Percentiles rank a stretch among this genome's conserved stretches.
Conservation (phyloP, 2,329 filamentous ascomycete species). For the Trichoderma cornu-damae region DNA sequence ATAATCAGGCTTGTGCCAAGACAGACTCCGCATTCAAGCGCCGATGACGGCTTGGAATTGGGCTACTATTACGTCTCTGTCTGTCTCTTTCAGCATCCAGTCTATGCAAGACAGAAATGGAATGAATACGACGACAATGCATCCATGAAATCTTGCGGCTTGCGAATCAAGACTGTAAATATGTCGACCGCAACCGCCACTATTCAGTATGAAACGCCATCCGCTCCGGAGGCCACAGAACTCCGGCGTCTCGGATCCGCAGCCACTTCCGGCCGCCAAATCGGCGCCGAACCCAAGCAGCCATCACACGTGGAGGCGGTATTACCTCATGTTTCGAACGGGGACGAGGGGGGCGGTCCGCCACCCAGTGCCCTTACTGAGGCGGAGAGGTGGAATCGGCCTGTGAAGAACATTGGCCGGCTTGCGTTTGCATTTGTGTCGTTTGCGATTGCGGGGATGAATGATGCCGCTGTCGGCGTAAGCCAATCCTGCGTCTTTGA, state of each 20-base stretch:
- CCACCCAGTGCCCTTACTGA: slow-evolving; percentile 28
- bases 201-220: background rate
- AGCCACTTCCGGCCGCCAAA: background rate
- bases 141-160: background rate
- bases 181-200: background rate
- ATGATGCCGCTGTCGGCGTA: slow-evolving; percentile 58
- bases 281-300: background rate
- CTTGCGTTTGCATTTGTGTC: slow-evolving; percentile 48
- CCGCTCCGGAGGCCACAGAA: slow-evolving; percentile 16
- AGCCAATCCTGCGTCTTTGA: slow-evolving; percentile 22
- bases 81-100: background rate
- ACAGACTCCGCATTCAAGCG: slow-evolving; percentile 1
- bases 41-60: background rate
- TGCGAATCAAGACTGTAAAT: background rate
- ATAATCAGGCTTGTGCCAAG: slow-evolving; percentile 7
- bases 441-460: slow-evolving; percentile 57
- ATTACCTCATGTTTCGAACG: background rate
- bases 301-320: background rate
- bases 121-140: background rate
- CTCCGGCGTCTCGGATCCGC: slow-evolving; percentile 10
- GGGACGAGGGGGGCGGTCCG: slow-evolving; percentile 10
- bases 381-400: slow-evolving; percentile 36
- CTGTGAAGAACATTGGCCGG: slow-evolving; percentile 30
- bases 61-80: background rate
- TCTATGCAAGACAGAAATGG: background rate